A percentile compares a stretch with the other conserved stretches of the same genome.
Conservation (phyloP, 306 rosid genomes). For the Cicer arietinum region DNA sequence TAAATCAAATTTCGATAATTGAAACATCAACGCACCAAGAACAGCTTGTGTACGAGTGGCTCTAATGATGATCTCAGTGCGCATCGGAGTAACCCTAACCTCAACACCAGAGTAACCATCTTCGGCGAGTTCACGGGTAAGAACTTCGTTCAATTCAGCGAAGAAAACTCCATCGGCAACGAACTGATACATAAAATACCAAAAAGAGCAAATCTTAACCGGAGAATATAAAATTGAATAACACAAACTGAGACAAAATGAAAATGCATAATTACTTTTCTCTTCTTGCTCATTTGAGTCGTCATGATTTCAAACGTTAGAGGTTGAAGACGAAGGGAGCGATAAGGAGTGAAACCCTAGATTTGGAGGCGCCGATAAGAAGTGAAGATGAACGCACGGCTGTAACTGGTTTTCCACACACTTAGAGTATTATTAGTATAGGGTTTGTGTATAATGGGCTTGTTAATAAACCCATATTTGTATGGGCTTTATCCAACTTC, state of each 20-base stretch:
- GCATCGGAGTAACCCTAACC: constrained; percentile 7
- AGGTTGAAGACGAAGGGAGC: background rate
- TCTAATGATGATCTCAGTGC: constrained; percentile 24
- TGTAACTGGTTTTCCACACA: no score
- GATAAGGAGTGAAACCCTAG: constrained; percentile 5
- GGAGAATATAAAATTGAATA: background rate
- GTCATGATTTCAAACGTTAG: background rate
- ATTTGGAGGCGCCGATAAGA: background rate
- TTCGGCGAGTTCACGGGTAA: constrained; percentile 21
- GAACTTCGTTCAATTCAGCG: constrained; percentile 11
- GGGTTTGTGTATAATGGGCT: no score
- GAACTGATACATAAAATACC: background rate
- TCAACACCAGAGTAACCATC: constrained; percentile 25
- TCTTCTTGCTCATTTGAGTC: constrained; percentile 33
- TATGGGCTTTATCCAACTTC: no score
- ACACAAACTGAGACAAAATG: background rate
- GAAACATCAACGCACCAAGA: background rate
- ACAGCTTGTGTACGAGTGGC: constrained; percentile 22
- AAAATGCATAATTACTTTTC: background rate
- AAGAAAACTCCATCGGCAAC: constrained; percentile 24
- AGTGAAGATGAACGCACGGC: no score
- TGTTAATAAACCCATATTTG: no score
- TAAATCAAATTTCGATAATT: background rate
- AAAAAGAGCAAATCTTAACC: background rate
- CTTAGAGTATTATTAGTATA: no score